A percentile compares a stretch with the other conserved stretches of the same genome.
Conservation (phyloP, 2,329 filamentous ascomycete species). For the Aureobasidium sp. region DNA sequence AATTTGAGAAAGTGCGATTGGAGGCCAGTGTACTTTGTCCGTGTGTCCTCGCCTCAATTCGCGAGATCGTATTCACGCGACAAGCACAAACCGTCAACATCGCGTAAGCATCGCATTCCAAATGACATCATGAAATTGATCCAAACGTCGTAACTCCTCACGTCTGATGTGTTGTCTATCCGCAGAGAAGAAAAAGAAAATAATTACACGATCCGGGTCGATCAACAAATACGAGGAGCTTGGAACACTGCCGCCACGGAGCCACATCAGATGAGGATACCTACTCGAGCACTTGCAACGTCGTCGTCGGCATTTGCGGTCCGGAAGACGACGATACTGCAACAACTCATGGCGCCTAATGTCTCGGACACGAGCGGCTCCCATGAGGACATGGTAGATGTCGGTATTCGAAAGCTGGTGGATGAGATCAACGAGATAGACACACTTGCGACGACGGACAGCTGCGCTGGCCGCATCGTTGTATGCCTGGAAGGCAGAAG, state of each 20-base stretch:
- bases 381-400: conserved; percentile 72
- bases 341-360: conserved; percentile 59
- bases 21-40: conserved; percentile 2
- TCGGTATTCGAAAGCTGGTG: conserved; percentile 68
- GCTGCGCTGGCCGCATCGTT: conserved; percentile 78
- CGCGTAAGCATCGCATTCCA: conserved; percentile 2
- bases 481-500: conserved; percentile 74
- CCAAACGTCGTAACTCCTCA: not conserved
- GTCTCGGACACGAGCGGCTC: conserved; percentile 72
- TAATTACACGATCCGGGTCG: not conserved
- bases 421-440: conserved; percentile 64
- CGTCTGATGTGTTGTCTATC: not conserved
- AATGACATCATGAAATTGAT: conserved; percentile 7
- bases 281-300: conserved; percentile 7
- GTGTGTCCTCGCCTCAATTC: not conserved
- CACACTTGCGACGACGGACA: conserved; percentile 84
- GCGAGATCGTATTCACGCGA: not conserved
- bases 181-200: not conserved
- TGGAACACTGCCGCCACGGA: not conserved
- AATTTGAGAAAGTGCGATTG: conserved; percentile 12
- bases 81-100: not conserved
- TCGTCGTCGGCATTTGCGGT: conserved; percentile 27
- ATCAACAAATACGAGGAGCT: not conserved
- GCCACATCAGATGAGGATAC: not conserved
- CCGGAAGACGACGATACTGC: conserved; percentile 67